Base-by-base conservation (phyloP, 495 filamentous ascomycete species). In the Haplographium delicatum region DNA sequence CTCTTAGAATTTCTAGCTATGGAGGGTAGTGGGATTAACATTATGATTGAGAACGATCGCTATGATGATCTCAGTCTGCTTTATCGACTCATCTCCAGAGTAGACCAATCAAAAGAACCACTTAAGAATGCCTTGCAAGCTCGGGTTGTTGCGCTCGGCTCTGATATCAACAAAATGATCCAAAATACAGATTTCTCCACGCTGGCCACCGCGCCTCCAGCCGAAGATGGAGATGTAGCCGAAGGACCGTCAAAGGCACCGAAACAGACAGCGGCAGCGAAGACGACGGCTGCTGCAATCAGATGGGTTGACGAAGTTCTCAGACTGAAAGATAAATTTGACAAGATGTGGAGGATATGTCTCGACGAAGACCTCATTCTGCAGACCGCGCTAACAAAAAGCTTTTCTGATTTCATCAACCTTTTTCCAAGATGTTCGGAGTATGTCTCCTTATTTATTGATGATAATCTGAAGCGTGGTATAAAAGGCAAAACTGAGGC, bases 221-320 rank as follows among this genome's bases (percentile, higher is more conserved):
- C 56, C 6, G 52, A 59, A 10, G 65, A 65, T 20, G 62, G 57
- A 6, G 59, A 64, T 7, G 65, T 62, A 11, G 72, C 68, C 23
- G 69, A 67, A 41, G 65, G 62, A 26, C 63, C 63, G 1, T 67
- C 69, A 6, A 76, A 76, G 22, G 69, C 72, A 24, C 71, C 64
- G 8, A 65, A 70, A 26, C 70, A 68, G 39, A 71, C 59, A 46
- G 67, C 71, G 16, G 62, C 74, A 0, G 72, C 73, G n/a, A 74
- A 76, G 49, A 65, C 68, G 55, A 97, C 94, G 1, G 72, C 75
- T 4, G 82, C 88, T 1, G 94, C 93, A 0, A 89, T 97, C 59
- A 85, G 86, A 56, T 99, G 93, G 93, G 94, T 99, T 2, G 86
- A 95, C 56, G 89, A 93, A 45, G 85, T 97, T 1, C 69, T 99